Evolutionary conservation across 352 stramenopile genomes (phyloP).

Genomic region (Phytophthora sp.): DNA sequence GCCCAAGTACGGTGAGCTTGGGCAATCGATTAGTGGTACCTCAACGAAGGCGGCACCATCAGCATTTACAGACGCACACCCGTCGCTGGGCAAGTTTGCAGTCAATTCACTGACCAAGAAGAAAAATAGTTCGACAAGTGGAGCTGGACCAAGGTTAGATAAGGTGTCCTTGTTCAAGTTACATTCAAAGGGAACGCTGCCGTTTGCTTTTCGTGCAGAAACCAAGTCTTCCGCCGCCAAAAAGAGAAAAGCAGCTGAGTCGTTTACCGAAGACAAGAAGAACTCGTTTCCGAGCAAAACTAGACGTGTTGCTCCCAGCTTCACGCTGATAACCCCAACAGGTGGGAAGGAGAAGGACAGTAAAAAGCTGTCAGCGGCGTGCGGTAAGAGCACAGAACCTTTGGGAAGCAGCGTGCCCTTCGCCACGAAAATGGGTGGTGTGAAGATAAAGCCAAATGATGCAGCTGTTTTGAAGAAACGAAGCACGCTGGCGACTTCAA

Average conservation of each 20-base stretch:
- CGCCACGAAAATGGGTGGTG: neutral
- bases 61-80: slow-evolving; percentile 18
- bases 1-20: slow-evolving; percentile 10
- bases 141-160: neutral
- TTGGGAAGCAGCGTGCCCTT: slow-evolving; percentile 5
- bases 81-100: slow-evolving; percentile 29
- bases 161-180: slow-evolving; percentile 17
- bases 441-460: slow-evolving; percentile 11
- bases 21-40: neutral
- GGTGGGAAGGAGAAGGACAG: slow-evolving; percentile 8
- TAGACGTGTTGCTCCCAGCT: neutral
- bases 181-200: slow-evolving; percentile 13
- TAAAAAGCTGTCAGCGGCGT: slow-evolving; percentile 3
- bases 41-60: slow-evolving; percentile 9
- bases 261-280: slow-evolving; percentile 2
- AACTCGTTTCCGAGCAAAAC: slow-evolving; percentile 24
- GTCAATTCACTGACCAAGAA: slow-evolving; percentile 17
- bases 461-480: slow-evolving; percentile 28
- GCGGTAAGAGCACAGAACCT: slow-evolving; percentile 1
- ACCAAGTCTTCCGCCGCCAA: slow-evolving; percentile 31
- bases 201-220: slow-evolving; percentile 30
- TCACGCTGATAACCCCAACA: slow-evolving; percentile 7
- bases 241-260: slow-evolving; percentile 32
- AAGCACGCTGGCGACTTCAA: slow-evolving; percentile 14
- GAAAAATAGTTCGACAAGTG: neutral